Base-by-base conservation (phyloP, 1,284 basidiomycete genomes). In the Cutaneotrichosporon sp. region DNA sequence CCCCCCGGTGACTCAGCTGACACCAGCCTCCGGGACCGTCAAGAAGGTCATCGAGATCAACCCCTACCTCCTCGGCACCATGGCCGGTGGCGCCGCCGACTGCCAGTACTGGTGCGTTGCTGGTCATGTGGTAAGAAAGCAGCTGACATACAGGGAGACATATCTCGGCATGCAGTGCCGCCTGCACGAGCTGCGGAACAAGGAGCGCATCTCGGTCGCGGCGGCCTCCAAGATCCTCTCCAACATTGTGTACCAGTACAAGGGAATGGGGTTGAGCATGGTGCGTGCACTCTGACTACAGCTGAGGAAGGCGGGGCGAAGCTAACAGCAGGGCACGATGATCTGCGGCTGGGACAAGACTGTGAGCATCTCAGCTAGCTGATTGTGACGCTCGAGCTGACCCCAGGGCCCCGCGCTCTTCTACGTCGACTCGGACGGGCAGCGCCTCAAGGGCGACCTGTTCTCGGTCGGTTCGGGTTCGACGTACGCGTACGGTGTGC, bases 1-100 rank as follows among this genome's bases (percentile, higher is more conserved):
- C n/a, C n/a, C 11, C 29, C 14, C 7, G 1, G 22, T 10, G 42
- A 10, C 11, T 16, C 3, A 16, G 42, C 58, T 27, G 29, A 45
- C 36, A 1, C n/a, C 59, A 95, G 94, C 94, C 0, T 92, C 88
- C 31, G 94, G 94, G 57, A 97, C 94, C 18, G 92, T 97, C 66
- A 97, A 95, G 85, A 97, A 97, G 84, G 95, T 99, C 67, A 99
- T 99, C 72, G 97, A 99, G 83, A 99, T 99, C 81, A 99, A 99
- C 83, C 93, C 94, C 51, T 99, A 97, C 83, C 82, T 99, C 58
- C 86, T 99, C 33, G 97, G 97, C 63, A 99, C 95, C 1, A 99
- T 99, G 95, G 95, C 95, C 65, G 97, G 95, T 82, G 95, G 95
- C 81, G 95, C 95, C 67, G 93, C 93, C 16, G 79, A 80, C 69